Conservation (phyloP, 2,329 filamentous ascomycete species). For the Fonsecaea nubica region DNA sequence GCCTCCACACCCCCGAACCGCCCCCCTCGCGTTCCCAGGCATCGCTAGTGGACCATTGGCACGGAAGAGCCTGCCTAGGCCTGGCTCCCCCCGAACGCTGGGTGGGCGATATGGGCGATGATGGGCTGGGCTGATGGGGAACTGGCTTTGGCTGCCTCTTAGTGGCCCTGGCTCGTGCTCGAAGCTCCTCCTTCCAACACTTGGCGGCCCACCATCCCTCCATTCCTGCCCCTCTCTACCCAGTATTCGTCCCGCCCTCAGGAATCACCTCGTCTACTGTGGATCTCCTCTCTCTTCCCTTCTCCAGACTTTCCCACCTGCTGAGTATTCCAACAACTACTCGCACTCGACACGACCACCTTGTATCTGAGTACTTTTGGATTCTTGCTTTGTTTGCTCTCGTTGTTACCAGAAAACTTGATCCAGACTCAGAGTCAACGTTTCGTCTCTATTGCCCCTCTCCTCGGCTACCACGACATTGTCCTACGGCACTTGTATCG, state of each 20-base stretch:
- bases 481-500: background rate
- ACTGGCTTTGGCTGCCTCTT: conserved; percentile 21
- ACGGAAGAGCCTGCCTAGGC: background rate
- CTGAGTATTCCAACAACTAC: background rate
- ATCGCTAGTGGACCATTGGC: conserved; percentile 1
- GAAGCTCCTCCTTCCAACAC: conserved; percentile 8
- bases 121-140: conserved; percentile 10
- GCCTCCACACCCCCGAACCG: background rate
- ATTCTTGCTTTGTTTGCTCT: background rate
- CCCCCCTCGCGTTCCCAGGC: conserved; percentile 4
- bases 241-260: conserved; percentile 17
- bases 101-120: background rate
- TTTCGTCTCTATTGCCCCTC: background rate
- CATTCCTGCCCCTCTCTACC: conserved; percentile 19
- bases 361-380: background rate
- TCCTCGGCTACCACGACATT: background rate
- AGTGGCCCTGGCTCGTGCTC: conserved; percentile 18
- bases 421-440: background rate
- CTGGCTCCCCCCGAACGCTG: background rate
- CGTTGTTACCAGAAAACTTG: background rate
- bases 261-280: conserved; percentile 23
- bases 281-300: conserved; percentile 16
- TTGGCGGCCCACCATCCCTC: conserved; percentile 31
- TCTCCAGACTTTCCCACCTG: conserved; percentile 18
- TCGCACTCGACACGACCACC: background rate